These are phyloP conservation scores for Otatea glauca DNA, from an alignment of 176 grass and related monocot genomes.

Conservation along the genomic window DNA sequence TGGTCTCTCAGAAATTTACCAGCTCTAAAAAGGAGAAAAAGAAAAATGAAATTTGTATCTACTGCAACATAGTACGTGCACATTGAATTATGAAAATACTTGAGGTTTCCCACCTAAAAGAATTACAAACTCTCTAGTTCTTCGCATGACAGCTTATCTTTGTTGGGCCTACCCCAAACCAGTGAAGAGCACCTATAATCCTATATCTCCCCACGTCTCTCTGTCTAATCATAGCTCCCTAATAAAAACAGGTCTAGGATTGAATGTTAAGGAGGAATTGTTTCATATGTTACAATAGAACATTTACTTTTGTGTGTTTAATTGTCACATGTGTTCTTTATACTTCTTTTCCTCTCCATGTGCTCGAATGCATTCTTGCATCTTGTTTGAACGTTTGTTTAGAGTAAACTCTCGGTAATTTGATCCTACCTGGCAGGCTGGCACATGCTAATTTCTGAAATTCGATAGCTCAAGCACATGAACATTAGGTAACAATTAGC, in stretches of 20 bases:
- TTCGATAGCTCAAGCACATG: not conserved
- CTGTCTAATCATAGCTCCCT: not conserved
- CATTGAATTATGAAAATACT: not conserved
- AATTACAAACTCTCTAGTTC: not conserved
- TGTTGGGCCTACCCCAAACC: not conserved
- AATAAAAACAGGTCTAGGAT: not conserved
- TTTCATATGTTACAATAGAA: no score
- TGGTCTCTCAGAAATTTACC: not conserved
- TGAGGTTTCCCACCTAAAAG: not conserved
- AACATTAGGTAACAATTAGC: not conserved
- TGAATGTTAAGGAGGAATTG: constrained; percentile 1
- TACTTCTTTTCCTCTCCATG: not conserved
- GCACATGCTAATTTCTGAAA: not conserved
- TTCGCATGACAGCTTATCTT: not conserved
- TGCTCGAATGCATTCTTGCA: not conserved
- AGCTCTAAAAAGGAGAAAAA: not conserved
- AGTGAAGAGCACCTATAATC: not conserved
- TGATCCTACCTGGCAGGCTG: not conserved
- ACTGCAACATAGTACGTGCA: not conserved
- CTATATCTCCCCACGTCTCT: not conserved
- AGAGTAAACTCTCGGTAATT: not conserved
- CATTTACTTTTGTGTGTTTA: not conserved
- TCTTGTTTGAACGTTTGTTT: not conserved
- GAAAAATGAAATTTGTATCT: no score
- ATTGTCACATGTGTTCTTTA: not conserved